phyloP scores from a whole-genome alignment of 805 yeast genomes.

The Hanseniaspora hatyaiensis region DNA sequence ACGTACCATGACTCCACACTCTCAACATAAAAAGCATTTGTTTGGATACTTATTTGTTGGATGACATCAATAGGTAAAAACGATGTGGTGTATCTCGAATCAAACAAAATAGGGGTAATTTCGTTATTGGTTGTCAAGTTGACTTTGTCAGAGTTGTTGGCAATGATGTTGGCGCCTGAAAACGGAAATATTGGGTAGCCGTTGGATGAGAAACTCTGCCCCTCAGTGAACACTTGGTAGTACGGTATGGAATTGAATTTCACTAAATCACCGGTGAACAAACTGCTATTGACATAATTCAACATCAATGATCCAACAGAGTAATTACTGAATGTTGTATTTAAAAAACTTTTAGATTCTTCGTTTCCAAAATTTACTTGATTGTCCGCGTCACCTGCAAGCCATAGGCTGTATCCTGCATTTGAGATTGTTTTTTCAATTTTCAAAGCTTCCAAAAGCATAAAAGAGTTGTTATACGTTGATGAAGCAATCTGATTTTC shows the following conservation, averaged over 20 bases:
- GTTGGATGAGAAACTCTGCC: conserved; percentile 18
- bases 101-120: conserved; percentile 46
- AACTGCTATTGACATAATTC: conserved; percentile 16
- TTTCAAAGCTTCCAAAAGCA: conserved; percentile 30
- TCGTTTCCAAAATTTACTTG: neutral
- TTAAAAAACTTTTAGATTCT: neutral
- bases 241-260: conserved; percentile 42
- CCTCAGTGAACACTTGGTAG: conserved; percentile 19
- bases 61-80: conserved; percentile 47
- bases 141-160: conserved; percentile 32
- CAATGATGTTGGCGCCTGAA: conserved; percentile 35
- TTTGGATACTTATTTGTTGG: conserved; percentile 54
- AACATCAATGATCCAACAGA: conserved; percentile 13
- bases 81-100: conserved; percentile 40
- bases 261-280: conserved; percentile 38
- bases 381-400: conserved; percentile 25
- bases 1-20: conserved; percentile 47
- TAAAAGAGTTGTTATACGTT: conserved; percentile 22
- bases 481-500: conserved; percentile 17
- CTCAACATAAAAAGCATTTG: conserved; percentile 50
- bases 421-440: conserved; percentile 28
- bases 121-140: conserved; percentile 30
- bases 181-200: conserved; percentile 40
- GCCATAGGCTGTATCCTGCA: conserved; percentile 37
- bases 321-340: conserved; percentile 1